A percentile compares a stretch with the other conserved stretches of the same genome.
Evolutionary conservation across 2,329 filamentous ascomycete species (phyloP).

Genomic region (Lasiodiplodia gonubiensis): DNA sequence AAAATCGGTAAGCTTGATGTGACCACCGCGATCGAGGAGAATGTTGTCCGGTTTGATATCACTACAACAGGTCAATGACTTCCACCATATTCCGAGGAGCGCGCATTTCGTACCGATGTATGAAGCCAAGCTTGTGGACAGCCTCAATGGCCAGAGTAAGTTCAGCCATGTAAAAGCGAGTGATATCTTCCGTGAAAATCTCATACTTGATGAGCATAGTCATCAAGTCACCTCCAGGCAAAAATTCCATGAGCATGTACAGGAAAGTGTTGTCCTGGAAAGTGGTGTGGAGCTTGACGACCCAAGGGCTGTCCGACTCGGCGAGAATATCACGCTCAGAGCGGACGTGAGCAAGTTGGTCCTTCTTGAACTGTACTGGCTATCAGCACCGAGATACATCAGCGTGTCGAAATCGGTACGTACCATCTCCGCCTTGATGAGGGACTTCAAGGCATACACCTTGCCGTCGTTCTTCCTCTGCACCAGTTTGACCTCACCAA

Average conservation of each 20-base stretch:
- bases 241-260: constrained; percentile 99
- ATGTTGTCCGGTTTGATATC: constrained; percentile 99
- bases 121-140: constrained; percentile 96
- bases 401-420: constrained; percentile 9
- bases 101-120: constrained; percentile 77
- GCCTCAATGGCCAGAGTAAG: constrained; percentile 98
- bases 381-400: not conserved
- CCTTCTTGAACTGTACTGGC: constrained; percentile 80
- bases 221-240: constrained; percentile 98
- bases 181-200: constrained; percentile 98
- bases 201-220: constrained; percentile 99
- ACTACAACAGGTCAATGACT: constrained; percentile 56
- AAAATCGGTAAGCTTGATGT: constrained; percentile 98
- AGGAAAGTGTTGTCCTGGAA: constrained; percentile 97
- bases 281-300: constrained; percentile 96
- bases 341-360: constrained; percentile 95
- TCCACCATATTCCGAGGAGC: not conserved
- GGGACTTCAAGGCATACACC: constrained; percentile 96
- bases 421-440: constrained; percentile 97
- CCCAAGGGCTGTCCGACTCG: constrained; percentile 99
- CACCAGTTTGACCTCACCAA: constrained; percentile 96
- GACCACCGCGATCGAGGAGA: constrained; percentile 88
- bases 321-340: constrained; percentile 97
- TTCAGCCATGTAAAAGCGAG: constrained; percentile 98
- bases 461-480: constrained; percentile 96